These are phyloP conservation scores for Knoxdaviesia capensis DNA, from an alignment of 2,329 filamentous ascomycete species.

Conservation along the genomic window DNA sequence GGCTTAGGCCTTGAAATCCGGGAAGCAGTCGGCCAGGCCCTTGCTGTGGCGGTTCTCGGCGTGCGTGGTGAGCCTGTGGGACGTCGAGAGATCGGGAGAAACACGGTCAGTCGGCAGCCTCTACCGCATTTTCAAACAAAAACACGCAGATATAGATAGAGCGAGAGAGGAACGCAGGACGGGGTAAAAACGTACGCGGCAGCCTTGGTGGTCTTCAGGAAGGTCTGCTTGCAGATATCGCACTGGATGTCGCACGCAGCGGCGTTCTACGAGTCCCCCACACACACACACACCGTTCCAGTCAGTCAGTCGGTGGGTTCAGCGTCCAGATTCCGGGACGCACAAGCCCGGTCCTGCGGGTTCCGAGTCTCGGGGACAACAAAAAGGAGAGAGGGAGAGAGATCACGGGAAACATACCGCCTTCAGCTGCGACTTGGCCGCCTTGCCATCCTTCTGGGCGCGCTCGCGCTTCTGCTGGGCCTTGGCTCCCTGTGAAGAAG, in stretches of 20 bases:
- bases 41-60: conserved; percentile 62
- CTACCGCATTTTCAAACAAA: too few relatives aligned
- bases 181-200: conserved; percentile 29
- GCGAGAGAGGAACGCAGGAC: neutral
- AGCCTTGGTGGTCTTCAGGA: conserved; percentile 57
- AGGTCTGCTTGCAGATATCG: conserved; percentile 56
- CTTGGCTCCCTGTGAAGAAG: conserved; percentile 45
- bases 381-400: neutral
- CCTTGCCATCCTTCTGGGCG: conserved; percentile 39
- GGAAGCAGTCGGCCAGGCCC: conserved; percentile 52
- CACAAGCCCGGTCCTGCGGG: too few relatives aligned
- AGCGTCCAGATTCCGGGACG: too few relatives aligned
- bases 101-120: too few relatives aligned
- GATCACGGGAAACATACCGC: conserved; percentile 23
- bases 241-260: conserved; percentile 61
- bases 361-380: too few relatives aligned
- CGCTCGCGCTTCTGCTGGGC: conserved; percentile 55
- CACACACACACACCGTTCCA: neutral
- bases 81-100: neutral
- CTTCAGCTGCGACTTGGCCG: conserved; percentile 49
- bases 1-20: conserved; percentile 16
- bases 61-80: conserved; percentile 42
- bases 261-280: conserved; percentile 32
- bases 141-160: too few relatives aligned
- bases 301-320: too few relatives aligned